These are phyloP conservation scores for Beauveria bassiana DNA, from an alignment of 2,329 filamentous ascomycete genomes.

Conservation along the genomic window DNA sequence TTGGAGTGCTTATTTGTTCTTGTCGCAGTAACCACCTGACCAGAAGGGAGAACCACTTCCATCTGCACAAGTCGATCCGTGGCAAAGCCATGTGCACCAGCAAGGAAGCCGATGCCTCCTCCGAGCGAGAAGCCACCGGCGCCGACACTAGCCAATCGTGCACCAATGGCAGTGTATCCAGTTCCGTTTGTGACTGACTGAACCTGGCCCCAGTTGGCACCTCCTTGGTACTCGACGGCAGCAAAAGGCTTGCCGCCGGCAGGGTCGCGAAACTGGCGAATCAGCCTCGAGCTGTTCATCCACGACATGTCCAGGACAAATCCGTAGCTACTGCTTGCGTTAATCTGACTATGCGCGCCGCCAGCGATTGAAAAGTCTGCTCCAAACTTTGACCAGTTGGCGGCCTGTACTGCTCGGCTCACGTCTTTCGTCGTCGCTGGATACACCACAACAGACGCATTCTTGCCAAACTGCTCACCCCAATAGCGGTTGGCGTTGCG, in stretches of 20 bases:
- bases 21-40: slow-evolving; percentile 34
- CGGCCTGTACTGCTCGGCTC: slow-evolving; percentile 8
- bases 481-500: slow-evolving; percentile 12
- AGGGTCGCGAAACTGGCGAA: neutral
- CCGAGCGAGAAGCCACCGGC: slow-evolving; percentile 37
- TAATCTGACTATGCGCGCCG: slow-evolving; percentile 5
- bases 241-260: neutral
- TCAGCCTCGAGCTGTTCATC: slow-evolving; percentile 8
- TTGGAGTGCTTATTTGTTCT: slow-evolving; percentile 23
- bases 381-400: neutral
- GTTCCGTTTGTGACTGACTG: slow-evolving; percentile 12
- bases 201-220: slow-evolving; percentile 12
- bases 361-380: slow-evolving; percentile 11
- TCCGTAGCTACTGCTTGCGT: slow-evolving; percentile 9
- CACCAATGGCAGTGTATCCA: slow-evolving; percentile 23
- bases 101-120: slow-evolving; percentile 42
- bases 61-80: slow-evolving; percentile 35
- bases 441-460: slow-evolving; percentile 12
- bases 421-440: slow-evolving; percentile 10
- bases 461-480: slow-evolving; percentile 13
- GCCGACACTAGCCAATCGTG: slow-evolving; percentile 32
- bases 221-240: slow-evolving; percentile 12
- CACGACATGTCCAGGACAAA: slow-evolving; percentile 12
- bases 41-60: slow-evolving; percentile 39
- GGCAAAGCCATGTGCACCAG: slow-evolving; percentile 34